phyloP scores from a whole-genome alignment of 768 basidiomycete species.

The Mycena olivaceomarginata region DNA sequence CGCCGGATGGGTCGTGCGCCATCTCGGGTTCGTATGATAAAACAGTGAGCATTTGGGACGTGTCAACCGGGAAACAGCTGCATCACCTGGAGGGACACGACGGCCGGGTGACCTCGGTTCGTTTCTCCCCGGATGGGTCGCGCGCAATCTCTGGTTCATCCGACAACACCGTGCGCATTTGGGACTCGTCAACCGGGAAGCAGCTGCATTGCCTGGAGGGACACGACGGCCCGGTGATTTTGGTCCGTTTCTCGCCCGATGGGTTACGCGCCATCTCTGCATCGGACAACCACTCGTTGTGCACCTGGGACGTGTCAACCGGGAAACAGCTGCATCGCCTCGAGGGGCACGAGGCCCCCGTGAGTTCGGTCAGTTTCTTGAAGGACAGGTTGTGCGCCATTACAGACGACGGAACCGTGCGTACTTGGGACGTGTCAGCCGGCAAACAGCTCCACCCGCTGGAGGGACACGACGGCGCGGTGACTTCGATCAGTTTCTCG shows the following conservation, averaged over 20 bases:
- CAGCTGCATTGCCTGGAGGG: background rate
- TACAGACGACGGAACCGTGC: too few relatives aligned
- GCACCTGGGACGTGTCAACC: background rate
- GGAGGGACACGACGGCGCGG: too few relatives aligned
- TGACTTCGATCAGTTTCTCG: too few relatives aligned
- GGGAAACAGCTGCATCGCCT: background rate
- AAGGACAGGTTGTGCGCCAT: too few relatives aligned
- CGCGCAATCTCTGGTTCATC: background rate
- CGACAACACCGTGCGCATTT: background rate
- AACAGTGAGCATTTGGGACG: background rate
- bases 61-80: background rate
- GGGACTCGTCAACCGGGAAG: background rate
- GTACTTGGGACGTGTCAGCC: too few relatives aligned
- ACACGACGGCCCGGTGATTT: background rate
- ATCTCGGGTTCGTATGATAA: background rate
- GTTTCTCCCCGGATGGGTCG: background rate
- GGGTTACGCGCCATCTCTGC: too few relatives aligned
- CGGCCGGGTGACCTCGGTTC: background rate
- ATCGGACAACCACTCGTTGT: too few relatives aligned
- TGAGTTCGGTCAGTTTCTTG: too few relatives aligned
- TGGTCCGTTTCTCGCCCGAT: too few relatives aligned
- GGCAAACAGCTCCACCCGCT: too few relatives aligned
- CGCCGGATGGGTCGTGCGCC: background rate
- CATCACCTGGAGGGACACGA: background rate
- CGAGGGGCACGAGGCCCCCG: background rate